phyloP scores from a whole-genome alignment of 73 alveolate species.

The Blepharisma japonicum region DNA sequence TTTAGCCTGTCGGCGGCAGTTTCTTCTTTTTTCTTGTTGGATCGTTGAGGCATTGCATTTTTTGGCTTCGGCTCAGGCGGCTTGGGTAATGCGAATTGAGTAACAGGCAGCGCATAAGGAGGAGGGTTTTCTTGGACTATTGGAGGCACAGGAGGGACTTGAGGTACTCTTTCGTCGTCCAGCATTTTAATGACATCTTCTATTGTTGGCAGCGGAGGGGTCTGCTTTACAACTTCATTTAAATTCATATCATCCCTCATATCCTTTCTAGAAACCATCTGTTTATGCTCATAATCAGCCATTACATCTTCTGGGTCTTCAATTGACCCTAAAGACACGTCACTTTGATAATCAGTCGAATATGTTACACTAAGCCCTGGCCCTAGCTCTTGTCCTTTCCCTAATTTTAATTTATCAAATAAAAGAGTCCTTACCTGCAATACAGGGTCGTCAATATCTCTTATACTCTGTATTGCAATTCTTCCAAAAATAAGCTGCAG shows the following conservation, averaged over 20 bases:
- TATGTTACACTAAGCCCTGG: neutral
- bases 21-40: slow-evolving; percentile 37
- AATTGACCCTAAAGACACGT: neutral
- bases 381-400: slow-evolving; percentile 29
- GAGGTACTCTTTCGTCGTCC: slow-evolving; percentile 61
- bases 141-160: slow-evolving; percentile 64
- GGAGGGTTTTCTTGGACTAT: slow-evolving; percentile 75
- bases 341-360: slow-evolving; percentile 27
- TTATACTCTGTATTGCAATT: slow-evolving; percentile 52
- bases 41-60: slow-evolving; percentile 41
- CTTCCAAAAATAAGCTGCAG: slow-evolving; percentile 47
- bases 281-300: slow-evolving; percentile 51
- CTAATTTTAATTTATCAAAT: slow-evolving; percentile 49
- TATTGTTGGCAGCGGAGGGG: slow-evolving; percentile 6
- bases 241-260: slow-evolving; percentile 4
- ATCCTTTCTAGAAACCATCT: neutral
- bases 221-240: neutral
- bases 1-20: slow-evolving; percentile 26
- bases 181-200: slow-evolving; percentile 35
- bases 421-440: slow-evolving; percentile 54
- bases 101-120: slow-evolving; percentile 62
- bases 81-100: neutral
- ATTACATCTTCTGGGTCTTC: slow-evolving; percentile 38
- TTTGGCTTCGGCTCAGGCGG: slow-evolving; percentile 34
- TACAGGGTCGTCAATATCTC: slow-evolving; percentile 39